Evolutionary conservation across 2,329 filamentous ascomycete species (phyloP).

Genomic region (Verticillium zaregamsianum): DNA sequence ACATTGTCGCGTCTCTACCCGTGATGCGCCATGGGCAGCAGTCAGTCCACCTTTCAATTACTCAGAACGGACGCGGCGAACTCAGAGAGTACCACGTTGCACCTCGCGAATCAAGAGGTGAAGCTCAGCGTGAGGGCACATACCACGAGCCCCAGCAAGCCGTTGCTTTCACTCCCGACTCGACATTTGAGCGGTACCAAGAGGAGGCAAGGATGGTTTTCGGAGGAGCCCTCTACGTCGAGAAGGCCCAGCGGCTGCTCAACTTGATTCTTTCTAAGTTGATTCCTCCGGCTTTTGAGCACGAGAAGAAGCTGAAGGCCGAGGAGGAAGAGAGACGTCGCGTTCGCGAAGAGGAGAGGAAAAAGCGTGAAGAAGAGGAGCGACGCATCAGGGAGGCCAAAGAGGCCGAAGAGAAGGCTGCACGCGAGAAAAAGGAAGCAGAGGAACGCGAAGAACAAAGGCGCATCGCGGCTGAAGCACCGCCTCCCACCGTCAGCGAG

Average conservation of each 20-base stretch:
- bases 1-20: slow-evolving; percentile 52
- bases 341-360: slow-evolving; percentile 54
- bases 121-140: slow-evolving; percentile 42
- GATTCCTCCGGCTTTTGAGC: slow-evolving; percentile 79
- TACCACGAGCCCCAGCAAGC: slow-evolving; percentile 66
- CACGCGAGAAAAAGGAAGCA: slow-evolving; percentile 64
- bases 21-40: slow-evolving; percentile 43
- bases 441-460: slow-evolving; percentile 62
- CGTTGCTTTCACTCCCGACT: slow-evolving; percentile 60
- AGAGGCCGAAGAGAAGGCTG: slow-evolving; percentile 64
- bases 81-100: slow-evolving; percentile 47
- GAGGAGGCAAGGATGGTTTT: slow-evolving; percentile 89
- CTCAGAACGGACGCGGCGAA: slow-evolving; percentile 42
- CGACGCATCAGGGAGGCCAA: slow-evolving; percentile 64
- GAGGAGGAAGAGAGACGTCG: slow-evolving; percentile 46
- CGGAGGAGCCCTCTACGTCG: slow-evolving; percentile 55
- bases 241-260: slow-evolving; percentile 65
- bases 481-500: slow-evolving; percentile 25
- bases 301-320: slow-evolving; percentile 67
- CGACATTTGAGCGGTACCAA: slow-evolving; percentile 76
- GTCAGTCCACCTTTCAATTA: slow-evolving; percentile 58
- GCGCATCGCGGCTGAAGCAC: slow-evolving; percentile 57
- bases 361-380: slow-evolving; percentile 61
- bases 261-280: slow-evolving; percentile 68
- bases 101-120: slow-evolving; percentile 38